Evolutionary conservation across 129 eudicot genomes (phyloP).

Genomic region (Centaurea solstitialis): DNA sequence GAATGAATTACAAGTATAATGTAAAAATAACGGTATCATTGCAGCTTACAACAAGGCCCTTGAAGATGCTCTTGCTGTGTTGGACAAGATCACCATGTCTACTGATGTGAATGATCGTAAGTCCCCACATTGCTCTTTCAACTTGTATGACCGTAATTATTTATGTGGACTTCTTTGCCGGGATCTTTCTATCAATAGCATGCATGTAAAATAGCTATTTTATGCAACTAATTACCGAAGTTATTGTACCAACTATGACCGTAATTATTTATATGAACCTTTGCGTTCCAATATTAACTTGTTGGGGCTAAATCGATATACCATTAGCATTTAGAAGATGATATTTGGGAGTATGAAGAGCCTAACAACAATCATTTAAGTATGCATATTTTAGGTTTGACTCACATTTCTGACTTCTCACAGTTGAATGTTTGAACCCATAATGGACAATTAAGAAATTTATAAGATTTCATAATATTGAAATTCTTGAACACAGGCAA

Average conservation of each 20-base stretch:
- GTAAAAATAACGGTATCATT: neutral
- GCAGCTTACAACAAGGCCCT: conserved; percentile 86
- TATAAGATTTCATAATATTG: too few relatives aligned
- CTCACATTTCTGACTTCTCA: neutral
- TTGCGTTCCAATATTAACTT: too few relatives aligned
- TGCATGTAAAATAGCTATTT: neutral
- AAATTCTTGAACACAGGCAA: too few relatives aligned
- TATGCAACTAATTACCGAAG: neutral
- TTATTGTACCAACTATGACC: too few relatives aligned
- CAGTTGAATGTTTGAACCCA: too few relatives aligned
- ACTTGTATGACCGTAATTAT: neutral
- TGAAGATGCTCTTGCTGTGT: conserved; percentile 90
- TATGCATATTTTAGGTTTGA: neutral
- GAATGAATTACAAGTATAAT: neutral
- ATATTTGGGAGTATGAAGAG: neutral
- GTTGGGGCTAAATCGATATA: too few relatives aligned
- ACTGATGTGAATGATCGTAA: conserved; percentile 90
- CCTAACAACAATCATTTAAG: neutral
- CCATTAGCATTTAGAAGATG: too few relatives aligned
- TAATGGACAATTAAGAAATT: too few relatives aligned
- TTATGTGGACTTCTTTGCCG: neutral
- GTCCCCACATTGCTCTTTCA: conserved; percentile 15
- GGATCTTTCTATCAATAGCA: neutral
- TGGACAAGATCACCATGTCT: conserved; percentile 85
- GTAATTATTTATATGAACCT: neutral